phyloP scores from a whole-genome alignment of 2,329 filamentous ascomycete genomes.

The Cercospora janseana region DNA sequence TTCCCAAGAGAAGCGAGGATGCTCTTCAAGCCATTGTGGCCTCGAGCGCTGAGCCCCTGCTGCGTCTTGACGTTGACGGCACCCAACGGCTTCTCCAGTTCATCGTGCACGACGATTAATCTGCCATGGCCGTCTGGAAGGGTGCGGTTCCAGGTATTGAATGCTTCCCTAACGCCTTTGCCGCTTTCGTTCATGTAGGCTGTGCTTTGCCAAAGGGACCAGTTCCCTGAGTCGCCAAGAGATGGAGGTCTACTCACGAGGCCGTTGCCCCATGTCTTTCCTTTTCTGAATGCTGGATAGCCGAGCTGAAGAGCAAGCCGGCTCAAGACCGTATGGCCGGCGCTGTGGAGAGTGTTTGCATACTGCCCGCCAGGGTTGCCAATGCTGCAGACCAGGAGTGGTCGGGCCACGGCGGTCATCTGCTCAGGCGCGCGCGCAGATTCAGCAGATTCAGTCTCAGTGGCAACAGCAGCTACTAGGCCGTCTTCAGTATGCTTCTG shows the following conservation, averaged over 20 bases:
- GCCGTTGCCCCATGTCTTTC: conserved; percentile 48
- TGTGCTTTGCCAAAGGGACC: conserved; percentile 71
- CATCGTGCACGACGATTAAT: conserved; percentile 83
- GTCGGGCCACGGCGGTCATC: too few species aligned
- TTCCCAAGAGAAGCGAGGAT: conserved; percentile 69
- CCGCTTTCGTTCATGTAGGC: conserved; percentile 85
- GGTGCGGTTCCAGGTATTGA: conserved; percentile 51
- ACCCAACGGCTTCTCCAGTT: conserved; percentile 72
- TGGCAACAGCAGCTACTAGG: conserved; percentile 2
- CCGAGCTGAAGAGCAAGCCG: conserved; percentile 55
- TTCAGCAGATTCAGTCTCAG: background rate
- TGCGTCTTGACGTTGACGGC: conserved; percentile 57
- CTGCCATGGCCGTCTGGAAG: conserved; percentile 41
- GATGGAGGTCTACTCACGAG: conserved; percentile 49
- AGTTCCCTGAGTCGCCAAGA: conserved; percentile 39
- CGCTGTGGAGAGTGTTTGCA: conserved; percentile 77
- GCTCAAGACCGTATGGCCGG: conserved; percentile 75
- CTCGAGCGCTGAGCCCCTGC: conserved; percentile 52
- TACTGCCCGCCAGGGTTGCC: conserved; percentile 75
- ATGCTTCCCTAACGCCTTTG: conserved; percentile 64
- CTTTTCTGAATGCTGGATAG: conserved; percentile 38
- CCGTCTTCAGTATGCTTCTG: conserved; percentile 6
- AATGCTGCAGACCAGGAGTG: conserved; percentile 77
- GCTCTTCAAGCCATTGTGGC: conserved; percentile 50
- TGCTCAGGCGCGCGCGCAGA: too few species aligned